Conservation (phyloP, 805 yeast species). For the Teunomyces cretensis region DNA sequence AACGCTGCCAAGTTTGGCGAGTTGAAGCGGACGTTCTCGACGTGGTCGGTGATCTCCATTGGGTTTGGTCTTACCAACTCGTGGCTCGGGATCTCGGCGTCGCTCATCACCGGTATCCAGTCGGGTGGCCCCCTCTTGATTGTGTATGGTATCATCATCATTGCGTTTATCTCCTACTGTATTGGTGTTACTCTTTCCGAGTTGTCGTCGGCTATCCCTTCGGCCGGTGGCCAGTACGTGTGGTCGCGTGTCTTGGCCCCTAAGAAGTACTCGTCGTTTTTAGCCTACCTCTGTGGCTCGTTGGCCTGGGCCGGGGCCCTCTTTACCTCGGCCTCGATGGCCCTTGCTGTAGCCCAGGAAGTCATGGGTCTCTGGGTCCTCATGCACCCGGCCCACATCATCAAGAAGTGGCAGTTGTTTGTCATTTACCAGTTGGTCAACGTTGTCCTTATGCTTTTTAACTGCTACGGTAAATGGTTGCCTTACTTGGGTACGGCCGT, state of each 20-base stretch:
- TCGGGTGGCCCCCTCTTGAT: conserved; percentile 44
- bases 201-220: conserved; percentile 39
- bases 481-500: conserved; percentile 36
- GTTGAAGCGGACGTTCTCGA: conserved; percentile 36
- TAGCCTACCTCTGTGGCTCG: conserved; percentile 40
- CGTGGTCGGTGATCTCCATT: conserved; percentile 39
- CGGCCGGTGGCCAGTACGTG: conserved; percentile 45
- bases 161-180: conserved; percentile 34
- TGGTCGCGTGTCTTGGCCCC: conserved; percentile 44
- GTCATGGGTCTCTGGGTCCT: conserved; percentile 39
- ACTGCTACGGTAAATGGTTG: conserved; percentile 36
- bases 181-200: conserved; percentile 41
- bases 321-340: conserved; percentile 42
- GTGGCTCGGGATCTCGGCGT: conserved; percentile 43
- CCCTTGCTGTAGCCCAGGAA: conserved; percentile 32
- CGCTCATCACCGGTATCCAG: conserved; percentile 40
- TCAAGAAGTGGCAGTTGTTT: conserved; percentile 37
- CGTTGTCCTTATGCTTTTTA: conserved; percentile 30
- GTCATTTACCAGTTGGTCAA: conserved; percentile 37
- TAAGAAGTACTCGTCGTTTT: conserved; percentile 33
- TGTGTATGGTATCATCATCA: conserved; percentile 41
- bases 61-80: conserved; percentile 45
- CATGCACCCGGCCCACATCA: conserved; percentile 32
- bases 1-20: conserved; percentile 13
- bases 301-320: conserved; percentile 45